Percentiles rank a stretch among this genome's conserved stretches.
Conservation (phyloP, 768 basidiomycete genomes). For the Auriscalpium vulgare region DNA sequence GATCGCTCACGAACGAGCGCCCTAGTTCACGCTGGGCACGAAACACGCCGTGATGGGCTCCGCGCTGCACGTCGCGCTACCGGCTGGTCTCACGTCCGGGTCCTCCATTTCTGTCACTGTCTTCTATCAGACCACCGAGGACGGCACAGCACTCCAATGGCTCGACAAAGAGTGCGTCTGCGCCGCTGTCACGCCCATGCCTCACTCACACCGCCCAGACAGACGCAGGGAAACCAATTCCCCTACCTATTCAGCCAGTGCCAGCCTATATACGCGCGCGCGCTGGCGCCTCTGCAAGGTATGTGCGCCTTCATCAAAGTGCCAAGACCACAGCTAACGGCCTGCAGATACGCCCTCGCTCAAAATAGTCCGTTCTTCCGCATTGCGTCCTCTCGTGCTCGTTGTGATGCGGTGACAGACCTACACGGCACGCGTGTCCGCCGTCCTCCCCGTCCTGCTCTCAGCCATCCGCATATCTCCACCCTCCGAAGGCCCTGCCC, state of each 20-base stretch:
- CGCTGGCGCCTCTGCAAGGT: slow-evolving; percentile 77
- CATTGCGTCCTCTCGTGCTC: neutral
- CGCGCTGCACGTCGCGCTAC: slow-evolving; percentile 29
- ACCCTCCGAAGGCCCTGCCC: slow-evolving; percentile 56
- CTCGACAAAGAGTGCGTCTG: slow-evolving; percentile 33
- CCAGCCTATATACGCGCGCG: slow-evolving; percentile 85
- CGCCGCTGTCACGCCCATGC: neutral
- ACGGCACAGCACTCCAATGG: slow-evolving; percentile 46
- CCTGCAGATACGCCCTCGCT: slow-evolving; percentile 75
- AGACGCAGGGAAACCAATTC: slow-evolving; percentile 80
- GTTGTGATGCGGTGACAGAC: slow-evolving; percentile 35
- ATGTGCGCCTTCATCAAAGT: neutral
- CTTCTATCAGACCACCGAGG: slow-evolving; percentile 35
- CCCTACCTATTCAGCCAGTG: slow-evolving; percentile 91
- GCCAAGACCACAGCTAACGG: neutral
- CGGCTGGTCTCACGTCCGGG: slow-evolving; percentile 15
- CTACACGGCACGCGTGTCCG: slow-evolving; percentile 74
- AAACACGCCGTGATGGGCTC: slow-evolving; percentile 34
- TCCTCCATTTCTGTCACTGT: slow-evolving; percentile 32
- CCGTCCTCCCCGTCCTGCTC: slow-evolving; percentile 78
- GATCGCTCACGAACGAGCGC: neutral
- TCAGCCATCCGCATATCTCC: slow-evolving; percentile 80
- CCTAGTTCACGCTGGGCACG: slow-evolving; percentile 22
- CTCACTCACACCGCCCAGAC: slow-evolving; percentile 30
- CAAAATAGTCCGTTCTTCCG: slow-evolving; percentile 55